Base-by-base conservation (phyloP, 1,139 yeast genomes). In the Diutina siamensis region DNA sequence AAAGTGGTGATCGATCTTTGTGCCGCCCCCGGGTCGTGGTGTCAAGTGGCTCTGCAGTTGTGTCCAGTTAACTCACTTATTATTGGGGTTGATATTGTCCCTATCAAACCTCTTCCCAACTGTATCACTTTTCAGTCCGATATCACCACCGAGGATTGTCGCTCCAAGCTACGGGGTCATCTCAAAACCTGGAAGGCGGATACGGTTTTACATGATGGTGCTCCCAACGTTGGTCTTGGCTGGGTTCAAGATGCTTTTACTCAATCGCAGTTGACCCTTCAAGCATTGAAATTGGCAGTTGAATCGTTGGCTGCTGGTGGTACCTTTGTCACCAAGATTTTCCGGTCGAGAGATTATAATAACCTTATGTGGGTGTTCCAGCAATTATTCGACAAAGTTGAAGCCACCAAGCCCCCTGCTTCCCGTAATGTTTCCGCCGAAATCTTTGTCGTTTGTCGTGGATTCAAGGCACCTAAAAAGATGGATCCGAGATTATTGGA, bases 221-320 rank as follows among this genome's bases (percentile, higher is more conserved):
- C 99, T 25, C 99, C 99, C 25, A 94, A 92, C 60, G 98, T 92
- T 54, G 98, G 98, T 81, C 74, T 89, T 58, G 95, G 96, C 21
- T 94, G 98, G 98, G 92, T 86, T 28, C 98, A 94, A 64, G 99
- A 92, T 78, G 98, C 98, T 1, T 94, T 86, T 66, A 87, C 97
- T 2, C 99, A 92, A 68, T 87, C 97, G 19, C 97, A 92, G 61
- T 78, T 92, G 57, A 94, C 95, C 32, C 71, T 92, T 54, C 95
- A 88, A 67, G 95, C 97, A 32, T 72, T 94, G 56, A 88, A 83
- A 61, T 73, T 92, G 52, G 98, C 98, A 1, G 95, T 83, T n/a
- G 98, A 94, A 64, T 88, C 92, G 62, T 72, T 94, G 57, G 71
- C 76, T 28, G 84, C 84, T 13, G 96, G 96, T 46, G 99, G 99